A percentile compares a stretch with the other conserved stretches of the same genome.
Conservation (phyloP, 208 protist genomes). For the Leishmania turanica region DNA sequence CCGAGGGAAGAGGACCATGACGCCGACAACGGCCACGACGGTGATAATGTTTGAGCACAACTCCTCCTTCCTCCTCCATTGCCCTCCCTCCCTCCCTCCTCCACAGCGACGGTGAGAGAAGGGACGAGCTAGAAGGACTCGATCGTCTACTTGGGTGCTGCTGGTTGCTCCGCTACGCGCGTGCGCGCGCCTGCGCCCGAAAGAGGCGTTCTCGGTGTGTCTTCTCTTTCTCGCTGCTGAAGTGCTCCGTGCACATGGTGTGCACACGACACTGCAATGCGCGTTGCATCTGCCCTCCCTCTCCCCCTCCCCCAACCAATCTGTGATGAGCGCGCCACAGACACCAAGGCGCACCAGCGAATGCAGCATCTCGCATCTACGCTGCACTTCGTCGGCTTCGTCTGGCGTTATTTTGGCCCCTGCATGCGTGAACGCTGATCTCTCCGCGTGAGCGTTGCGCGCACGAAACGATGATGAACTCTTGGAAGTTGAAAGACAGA, state of each 20-base stretch:
- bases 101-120: background rate
- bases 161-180: background rate
- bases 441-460: background rate
- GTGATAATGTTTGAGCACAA: background rate
- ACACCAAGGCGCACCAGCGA: background rate
- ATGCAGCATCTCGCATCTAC: background rate
- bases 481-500: background rate
- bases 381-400: background rate
- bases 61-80: background rate
- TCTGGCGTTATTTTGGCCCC: background rate
- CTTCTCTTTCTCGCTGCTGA: background rate
- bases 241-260: background rate
- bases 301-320: too few relatives aligned
- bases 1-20: background rate
- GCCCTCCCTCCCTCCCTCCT: background rate
- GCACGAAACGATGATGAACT: background rate
- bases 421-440: background rate
- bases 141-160: background rate
- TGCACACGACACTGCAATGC: background rate
- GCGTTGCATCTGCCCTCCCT: background rate
- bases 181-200: background rate
- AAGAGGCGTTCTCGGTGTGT: background rate
- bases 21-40: background rate
- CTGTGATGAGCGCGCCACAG: background rate
- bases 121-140: background rate